These are phyloP conservation scores for Agaricus blazei DNA, from an alignment of 768 basidiomycete species.

Conservation along the genomic window DNA sequence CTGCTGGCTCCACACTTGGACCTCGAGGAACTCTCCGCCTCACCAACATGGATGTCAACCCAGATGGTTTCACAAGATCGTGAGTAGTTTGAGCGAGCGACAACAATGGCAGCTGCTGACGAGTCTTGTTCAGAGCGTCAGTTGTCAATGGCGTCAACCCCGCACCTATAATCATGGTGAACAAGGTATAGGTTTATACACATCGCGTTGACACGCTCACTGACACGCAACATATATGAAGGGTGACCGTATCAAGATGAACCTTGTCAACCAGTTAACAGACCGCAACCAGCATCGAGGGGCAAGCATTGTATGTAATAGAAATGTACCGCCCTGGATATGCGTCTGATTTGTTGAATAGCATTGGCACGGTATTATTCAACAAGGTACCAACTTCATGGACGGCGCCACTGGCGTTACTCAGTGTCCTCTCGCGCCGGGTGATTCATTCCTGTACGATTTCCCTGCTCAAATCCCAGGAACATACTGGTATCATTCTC, in stretches of 20 bases:
- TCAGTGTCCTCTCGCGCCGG: conserved; percentile 37
- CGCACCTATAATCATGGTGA: conserved; percentile 9
- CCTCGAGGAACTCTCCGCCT: background rate
- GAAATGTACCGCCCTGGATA: background rate
- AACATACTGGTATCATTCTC: conserved; percentile 35
- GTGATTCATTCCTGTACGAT: conserved; percentile 33
- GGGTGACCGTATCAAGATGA: conserved; percentile 38
- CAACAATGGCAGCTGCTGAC: background rate
- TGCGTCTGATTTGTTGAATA: conserved; percentile 12
- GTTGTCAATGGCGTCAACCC: conserved; percentile 5
- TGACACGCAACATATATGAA: background rate
- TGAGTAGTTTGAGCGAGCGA: conserved; percentile 11
- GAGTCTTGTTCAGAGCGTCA: background rate
- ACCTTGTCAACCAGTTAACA: conserved; percentile 38
- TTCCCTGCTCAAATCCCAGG: conserved; percentile 33
- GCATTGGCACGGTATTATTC: conserved; percentile 42
- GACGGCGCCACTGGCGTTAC: conserved; percentile 34
- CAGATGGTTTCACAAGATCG: conserved; percentile 9
- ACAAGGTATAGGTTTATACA: conserved; percentile 1
- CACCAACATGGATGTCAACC: background rate
- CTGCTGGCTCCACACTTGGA: background rate
- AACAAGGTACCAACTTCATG: conserved; percentile 28
- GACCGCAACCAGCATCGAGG: conserved; percentile 43
- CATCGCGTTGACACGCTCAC: background rate
- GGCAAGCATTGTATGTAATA: conserved; percentile 40